Conservation (phyloP, 306 rosid species). For the Mimosa bimucronata region DNA sequence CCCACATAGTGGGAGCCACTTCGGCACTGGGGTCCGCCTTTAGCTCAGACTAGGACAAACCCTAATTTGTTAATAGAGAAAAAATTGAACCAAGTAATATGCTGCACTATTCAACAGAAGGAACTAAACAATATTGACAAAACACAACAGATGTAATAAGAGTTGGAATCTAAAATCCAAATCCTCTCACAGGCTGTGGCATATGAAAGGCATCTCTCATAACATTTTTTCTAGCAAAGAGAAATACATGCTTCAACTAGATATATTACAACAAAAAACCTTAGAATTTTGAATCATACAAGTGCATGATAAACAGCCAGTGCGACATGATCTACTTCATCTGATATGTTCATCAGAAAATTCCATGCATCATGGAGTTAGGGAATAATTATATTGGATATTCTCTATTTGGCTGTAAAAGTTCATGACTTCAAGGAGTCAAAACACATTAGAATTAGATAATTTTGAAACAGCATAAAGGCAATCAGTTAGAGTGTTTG, state of each 20-base stretch:
- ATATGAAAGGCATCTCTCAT: not conserved
- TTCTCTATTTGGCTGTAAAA: not conserved
- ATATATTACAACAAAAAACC: constrained; percentile 1
- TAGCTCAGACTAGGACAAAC: constrained; percentile 23
- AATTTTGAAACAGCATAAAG: constrained; percentile 26
- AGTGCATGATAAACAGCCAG: constrained; percentile 26
- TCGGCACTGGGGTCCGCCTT: no score
- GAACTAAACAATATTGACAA: constrained; percentile 11
- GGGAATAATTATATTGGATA: constrained; percentile 15
- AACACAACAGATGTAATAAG: constrained; percentile 1
- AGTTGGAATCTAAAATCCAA: constrained; percentile 22
- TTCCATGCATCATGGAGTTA: not conserved
- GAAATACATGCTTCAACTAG: not conserved
- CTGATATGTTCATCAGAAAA: constrained; percentile 21
- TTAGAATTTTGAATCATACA: not conserved
- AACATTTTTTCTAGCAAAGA: not conserved
- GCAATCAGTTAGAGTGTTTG: not conserved
- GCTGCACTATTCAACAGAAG: constrained; percentile 2
- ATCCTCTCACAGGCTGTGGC: constrained; percentile 8
- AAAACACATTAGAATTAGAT: constrained; percentile 3
- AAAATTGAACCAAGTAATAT: not conserved
- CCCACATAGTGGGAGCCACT: no score
- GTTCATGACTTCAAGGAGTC: constrained; percentile 13
- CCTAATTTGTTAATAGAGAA: not conserved
- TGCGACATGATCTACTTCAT: constrained; percentile 2